Percentiles rank a stretch among this genome's conserved stretches.
These are phyloP conservation scores for Malassezia pachydermatis DNA, from an alignment of 1,284 basidiomycete species.

Conservation along the genomic window DNA sequence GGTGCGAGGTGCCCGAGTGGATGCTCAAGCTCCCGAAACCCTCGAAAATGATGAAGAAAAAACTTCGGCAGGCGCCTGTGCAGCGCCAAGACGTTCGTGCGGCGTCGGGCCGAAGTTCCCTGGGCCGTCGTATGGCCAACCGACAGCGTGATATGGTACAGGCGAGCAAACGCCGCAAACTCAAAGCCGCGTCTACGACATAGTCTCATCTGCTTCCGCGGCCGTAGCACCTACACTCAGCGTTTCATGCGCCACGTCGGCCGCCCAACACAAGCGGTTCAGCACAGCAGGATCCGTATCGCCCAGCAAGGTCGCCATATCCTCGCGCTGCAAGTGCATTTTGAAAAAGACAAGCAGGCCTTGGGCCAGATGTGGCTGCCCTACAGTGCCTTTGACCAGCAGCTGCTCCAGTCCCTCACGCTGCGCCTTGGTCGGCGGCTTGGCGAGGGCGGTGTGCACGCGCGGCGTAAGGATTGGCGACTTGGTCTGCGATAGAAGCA, in stretches of 20 bases:
- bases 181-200: background rate
- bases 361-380: conserved; percentile 24
- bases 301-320: conserved; percentile 17
- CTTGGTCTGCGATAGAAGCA: conserved; percentile 28
- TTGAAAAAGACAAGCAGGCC: conserved; percentile 36
- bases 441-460: background rate
- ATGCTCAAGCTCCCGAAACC: conserved; percentile 58
- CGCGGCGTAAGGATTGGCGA: conserved; percentile 7
- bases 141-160: conserved; percentile 34
- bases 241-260: conserved; percentile 8
- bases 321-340: conserved; percentile 8
- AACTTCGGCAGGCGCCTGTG: conserved; percentile 65
- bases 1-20: conserved; percentile 50
- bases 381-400: conserved; percentile 24
- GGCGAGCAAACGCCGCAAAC: conserved; percentile 33
- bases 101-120: conserved; percentile 26
- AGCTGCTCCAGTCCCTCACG: conserved; percentile 15
- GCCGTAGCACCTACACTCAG: conserved; percentile 16
- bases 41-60: conserved; percentile 71
- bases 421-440: background rate
- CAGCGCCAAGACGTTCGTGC: conserved; percentile 54
- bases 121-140: conserved; percentile 29
- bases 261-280: conserved; percentile 15
- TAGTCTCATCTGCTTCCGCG: too few relatives aligned
- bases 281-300: conserved; percentile 1